Percentiles rank a stretch among this genome's conserved stretches.
These are phyloP conservation scores for Fusarium nurragi DNA, from an alignment of 2,329 filamentous ascomycete species.

Conservation along the genomic window DNA sequence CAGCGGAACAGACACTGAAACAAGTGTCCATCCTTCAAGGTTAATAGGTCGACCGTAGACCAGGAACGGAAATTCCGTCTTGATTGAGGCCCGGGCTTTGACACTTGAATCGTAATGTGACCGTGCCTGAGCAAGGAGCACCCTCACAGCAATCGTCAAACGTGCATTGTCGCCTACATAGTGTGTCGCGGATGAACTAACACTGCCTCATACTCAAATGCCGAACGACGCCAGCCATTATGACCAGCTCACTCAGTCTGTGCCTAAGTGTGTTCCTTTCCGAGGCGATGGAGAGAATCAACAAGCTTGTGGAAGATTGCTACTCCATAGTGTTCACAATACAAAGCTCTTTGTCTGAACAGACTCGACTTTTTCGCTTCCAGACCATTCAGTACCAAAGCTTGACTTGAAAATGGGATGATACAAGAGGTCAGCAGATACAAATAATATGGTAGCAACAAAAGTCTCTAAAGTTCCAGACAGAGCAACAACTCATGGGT, in stretches of 20 bases:
- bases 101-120: background rate
- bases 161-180: background rate
- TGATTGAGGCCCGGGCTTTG: background rate
- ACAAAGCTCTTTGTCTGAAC: slow-evolving; percentile 10
- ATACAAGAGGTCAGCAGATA: background rate
- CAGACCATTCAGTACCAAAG: background rate
- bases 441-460: slow-evolving; percentile 25
- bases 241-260: too few relatives aligned
- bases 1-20: background rate
- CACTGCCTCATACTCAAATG: slow-evolving; percentile 1
- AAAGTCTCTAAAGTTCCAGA: background rate
- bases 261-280: background rate
- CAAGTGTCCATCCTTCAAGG: background rate
- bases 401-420: slow-evolving; percentile 8
- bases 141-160: slow-evolving; percentile 8
- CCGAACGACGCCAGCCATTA: background rate
- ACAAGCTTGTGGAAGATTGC: background rate
- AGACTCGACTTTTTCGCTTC: background rate
- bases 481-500: background rate
- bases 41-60: background rate
- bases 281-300: background rate
- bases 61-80: background rate
- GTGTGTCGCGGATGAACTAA: background rate
- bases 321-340: background rate
- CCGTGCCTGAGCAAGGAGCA: slow-evolving; percentile 7